phyloP scores from a whole-genome alignment of 495 filamentous ascomycete genomes.

The Aspergillus coremiiformis region DNA sequence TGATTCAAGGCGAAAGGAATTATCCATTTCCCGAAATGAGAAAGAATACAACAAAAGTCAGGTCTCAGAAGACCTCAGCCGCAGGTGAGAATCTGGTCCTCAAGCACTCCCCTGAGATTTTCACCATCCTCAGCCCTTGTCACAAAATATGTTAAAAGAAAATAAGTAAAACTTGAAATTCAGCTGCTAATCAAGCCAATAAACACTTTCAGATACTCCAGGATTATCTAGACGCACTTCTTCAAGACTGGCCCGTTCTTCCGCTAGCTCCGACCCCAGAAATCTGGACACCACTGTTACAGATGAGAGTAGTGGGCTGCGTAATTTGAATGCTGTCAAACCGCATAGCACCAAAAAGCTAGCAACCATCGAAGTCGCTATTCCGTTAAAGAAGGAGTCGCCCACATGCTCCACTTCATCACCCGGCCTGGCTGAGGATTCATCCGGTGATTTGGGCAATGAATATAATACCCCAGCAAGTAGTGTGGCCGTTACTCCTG shows the following conservation, averaged over 20 bases:
- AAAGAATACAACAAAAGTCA: conserved; percentile 4
- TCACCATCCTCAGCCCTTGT: neutral
- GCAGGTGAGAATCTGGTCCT: conserved; percentile 9
- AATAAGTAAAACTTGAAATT: neutral
- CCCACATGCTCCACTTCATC: conserved; percentile 20
- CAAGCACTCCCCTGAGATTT: neutral
- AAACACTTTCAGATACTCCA: conserved; percentile 1
- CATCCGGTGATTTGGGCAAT: conserved; percentile 42
- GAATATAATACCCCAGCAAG: conserved; percentile 72
- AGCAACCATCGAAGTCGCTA: conserved; percentile 30
- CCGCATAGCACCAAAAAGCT: neutral
- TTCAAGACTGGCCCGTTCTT: conserved; percentile 20
- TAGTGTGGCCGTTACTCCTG: conserved; percentile 57
- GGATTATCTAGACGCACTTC: conserved; percentile 17
- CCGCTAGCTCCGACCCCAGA: conserved; percentile 9
- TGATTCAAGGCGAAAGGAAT: neutral
- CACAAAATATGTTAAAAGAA: neutral
- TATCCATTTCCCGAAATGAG: conserved; percentile 2
- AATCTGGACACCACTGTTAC: conserved; percentile 1
- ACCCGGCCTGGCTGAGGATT: conserved; percentile 26
- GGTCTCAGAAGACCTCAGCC: neutral
- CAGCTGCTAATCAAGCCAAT: neutral
- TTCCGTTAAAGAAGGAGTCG: conserved; percentile 27
- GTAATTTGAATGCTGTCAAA: neutral
- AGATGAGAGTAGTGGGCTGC: neutral